These are phyloP conservation scores for Cadophora sp. DNA, from an alignment of 2,329 filamentous ascomycete genomes.

Conservation along the genomic window DNA sequence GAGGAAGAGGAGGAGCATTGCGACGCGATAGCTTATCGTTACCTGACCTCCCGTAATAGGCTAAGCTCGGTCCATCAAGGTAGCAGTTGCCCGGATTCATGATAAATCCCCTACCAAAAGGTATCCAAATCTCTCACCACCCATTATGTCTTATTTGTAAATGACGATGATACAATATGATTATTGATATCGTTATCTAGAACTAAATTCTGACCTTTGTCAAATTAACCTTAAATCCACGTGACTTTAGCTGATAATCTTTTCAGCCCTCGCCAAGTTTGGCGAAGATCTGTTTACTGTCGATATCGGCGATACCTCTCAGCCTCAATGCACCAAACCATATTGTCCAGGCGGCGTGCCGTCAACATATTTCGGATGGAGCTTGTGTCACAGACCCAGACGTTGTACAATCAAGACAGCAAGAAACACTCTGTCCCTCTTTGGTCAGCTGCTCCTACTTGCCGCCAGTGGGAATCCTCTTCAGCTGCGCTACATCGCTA, in stretches of 20 bases:
- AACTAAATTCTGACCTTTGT: background rate
- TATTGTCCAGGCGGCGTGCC: background rate
- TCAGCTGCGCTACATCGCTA: background rate
- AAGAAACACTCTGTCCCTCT: background rate
- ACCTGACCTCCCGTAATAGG: conserved; percentile 9
- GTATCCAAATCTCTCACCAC: no score
- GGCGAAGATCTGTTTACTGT: background rate
- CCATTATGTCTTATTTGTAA: no score
- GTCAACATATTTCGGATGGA: background rate
- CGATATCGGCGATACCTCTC: background rate
- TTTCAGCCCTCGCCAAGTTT: background rate
- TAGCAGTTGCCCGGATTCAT: background rate
- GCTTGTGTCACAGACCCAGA: background rate
- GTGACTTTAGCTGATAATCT: background rate
- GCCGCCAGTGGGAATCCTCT: background rate
- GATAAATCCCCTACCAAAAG: background rate
- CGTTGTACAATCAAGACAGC: background rate
- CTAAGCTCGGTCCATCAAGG: conserved; percentile 17
- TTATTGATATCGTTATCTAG: background rate
- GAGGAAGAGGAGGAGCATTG: background rate
- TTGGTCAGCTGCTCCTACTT: background rate
- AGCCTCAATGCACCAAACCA: background rate
- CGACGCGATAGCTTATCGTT: conserved; percentile 19
- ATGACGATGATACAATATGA: background rate
- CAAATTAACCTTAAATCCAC: background rate